Base-by-base conservation (phyloP, 106 monocot species). In the Vanilla planifolia region DNA sequence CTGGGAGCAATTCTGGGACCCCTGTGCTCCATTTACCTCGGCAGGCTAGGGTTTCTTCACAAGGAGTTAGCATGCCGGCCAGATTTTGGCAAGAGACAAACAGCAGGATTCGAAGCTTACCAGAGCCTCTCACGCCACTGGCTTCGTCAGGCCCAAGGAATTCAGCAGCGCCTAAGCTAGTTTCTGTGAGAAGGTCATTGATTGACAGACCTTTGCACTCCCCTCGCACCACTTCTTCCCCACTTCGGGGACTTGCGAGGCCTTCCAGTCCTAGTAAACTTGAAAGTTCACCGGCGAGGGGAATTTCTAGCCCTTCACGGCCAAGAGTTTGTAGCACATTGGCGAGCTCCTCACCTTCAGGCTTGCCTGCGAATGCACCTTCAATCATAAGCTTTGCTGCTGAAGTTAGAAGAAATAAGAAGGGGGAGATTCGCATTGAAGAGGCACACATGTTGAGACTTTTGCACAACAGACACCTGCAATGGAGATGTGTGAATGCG, bases 51-150 rank as follows among this genome's bases (percentile, higher is more conserved):
- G 62, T 32, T 26, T 22, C 67, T 24, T 43, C 76, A 0, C 55
- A 88, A 20, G 94, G 86, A 8, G 71, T 85, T 37, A 80, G 67
- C 30, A 71, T 89, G 33, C 85, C 94, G 2, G 83, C 85, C 1
- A 83, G 80, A 59, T 89, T 95, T 66, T 84, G 77, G 89, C 77
- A 89, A 61, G 93, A 94, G 28, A 83, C 64, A 3, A 83, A 69
- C 51, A 71, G 78, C 68, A 63, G 80, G 59, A 43, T 85, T 13
- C 75, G 84, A 8, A 75, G 81, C 51, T 32, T 81, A 34, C 65
- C 77, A 1, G 88, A 88, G 27, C 63, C 73, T 0, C 68, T 75
- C 6, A 41, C 68, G 1, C 53, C 53, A n/a, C 28, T 55, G 32
- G 28, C 53, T 30, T 30, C 53, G 27, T 28, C 2, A 5, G 53